Evolutionary conservation across 116 monocot species (phyloP), one percentile per base, ranked within the genome.

Genomic region (Iris pallida): DNA sequence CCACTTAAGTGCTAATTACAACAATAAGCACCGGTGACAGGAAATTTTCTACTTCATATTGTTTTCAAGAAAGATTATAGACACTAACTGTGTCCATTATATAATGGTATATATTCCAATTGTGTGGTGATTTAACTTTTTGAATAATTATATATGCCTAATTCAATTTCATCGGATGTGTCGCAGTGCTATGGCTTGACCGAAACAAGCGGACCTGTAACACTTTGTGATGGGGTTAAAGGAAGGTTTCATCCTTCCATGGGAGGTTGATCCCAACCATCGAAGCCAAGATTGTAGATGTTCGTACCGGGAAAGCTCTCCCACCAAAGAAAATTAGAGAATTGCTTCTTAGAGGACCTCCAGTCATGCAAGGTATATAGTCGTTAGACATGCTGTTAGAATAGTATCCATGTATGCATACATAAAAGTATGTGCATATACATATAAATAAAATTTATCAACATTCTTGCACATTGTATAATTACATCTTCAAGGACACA

Each of bases 151-250:
- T 30, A 3, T 30, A 30, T 30, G 30, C 30, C 3, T 30, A 30
- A 14, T 55, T 30, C 30, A 30, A 30, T 30, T 30, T 30, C 30
- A 30, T 30, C 2, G 20, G 18, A 12, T 62, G n/a, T 20, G n/a
- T 20, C 79, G 73, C 78, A 92, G 92, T 88, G 92, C 47, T 94
- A 94, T 51, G 90, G 94, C 8, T 56, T 94, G 58, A 94, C 94
- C 2, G 94, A 94, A 57, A 78, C 84, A 5, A 76, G 75, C 16
- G 90, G 84, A 43, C 80, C 82, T 0, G 53, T 87, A 12, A 85
- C 79, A 20, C 56, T 93, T 0, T 86, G 88, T 59, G 89, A 88
- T 53, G 86, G 83, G 17, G 47, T 85, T 8, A 66, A 66, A 55
- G 75, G 83, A 6, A 70, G 51, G 59, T 55, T 71, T 45, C 78